Evolutionary conservation across 208 protist genomes (phyloP).

Genomic region (Leishmania amazonensis): DNA sequence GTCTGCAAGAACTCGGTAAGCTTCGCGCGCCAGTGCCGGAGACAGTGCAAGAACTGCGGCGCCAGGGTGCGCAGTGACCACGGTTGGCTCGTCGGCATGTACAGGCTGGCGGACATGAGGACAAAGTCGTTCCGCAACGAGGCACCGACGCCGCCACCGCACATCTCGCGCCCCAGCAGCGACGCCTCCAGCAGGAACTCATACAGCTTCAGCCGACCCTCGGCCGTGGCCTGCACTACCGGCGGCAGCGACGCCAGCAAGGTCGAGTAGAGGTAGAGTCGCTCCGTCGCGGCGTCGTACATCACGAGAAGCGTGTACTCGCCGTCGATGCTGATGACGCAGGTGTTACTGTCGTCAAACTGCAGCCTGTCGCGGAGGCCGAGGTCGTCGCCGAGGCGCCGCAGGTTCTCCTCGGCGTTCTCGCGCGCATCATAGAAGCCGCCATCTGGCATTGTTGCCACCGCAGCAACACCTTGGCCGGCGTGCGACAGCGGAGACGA

Average conservation of each 20-base stretch:
- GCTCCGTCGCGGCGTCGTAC: conserved; percentile 69
- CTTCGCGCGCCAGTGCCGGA: conserved; percentile 67
- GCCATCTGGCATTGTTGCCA: conserved; percentile 27
- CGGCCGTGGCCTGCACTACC: conserved; percentile 6
- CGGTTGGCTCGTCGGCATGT: conserved; percentile 73
- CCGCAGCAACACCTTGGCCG: background rate
- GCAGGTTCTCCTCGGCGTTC: conserved; percentile 64
- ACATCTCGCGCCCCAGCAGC: conserved; percentile 80
- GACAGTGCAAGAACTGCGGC: conserved; percentile 71
- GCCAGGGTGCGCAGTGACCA: conserved; percentile 53
- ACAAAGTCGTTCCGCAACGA: conserved; percentile 64
- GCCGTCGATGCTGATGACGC: conserved; percentile 62
- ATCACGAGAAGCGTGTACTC: conserved; percentile 71
- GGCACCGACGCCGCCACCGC: conserved; percentile 74
- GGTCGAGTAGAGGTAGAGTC: conserved; percentile 82
- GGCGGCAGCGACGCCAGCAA: conserved; percentile 60
- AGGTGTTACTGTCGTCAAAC: conserved; percentile 75
- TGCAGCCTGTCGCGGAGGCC: conserved; percentile 44
- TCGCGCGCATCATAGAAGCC: conserved; percentile 51
- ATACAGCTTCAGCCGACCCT: conserved; percentile 56
- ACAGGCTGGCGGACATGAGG: conserved; percentile 70
- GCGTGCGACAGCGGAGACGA: background rate
- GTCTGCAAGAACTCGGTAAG: conserved; percentile 41
- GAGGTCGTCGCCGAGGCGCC: conserved; percentile 66
- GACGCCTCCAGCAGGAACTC: conserved; percentile 77